A percentile compares a stretch with the other conserved stretches of the same genome.
Evolutionary conservation across 768 basidiomycete genomes (phyloP).

Genomic region (Leucogyrophana mollusca): DNA sequence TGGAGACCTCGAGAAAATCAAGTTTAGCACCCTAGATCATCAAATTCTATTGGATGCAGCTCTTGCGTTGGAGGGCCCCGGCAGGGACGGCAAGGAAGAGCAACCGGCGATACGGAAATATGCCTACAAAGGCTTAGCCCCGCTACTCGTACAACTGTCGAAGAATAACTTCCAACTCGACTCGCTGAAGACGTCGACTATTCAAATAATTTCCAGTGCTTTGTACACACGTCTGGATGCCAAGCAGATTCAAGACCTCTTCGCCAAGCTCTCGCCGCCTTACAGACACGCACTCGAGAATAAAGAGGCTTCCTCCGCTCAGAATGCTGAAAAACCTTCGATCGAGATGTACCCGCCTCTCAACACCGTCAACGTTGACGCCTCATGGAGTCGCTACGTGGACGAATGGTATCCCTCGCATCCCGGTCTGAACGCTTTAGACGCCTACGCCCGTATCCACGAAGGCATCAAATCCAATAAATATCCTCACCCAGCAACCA

Average conservation of each 20-base stretch:
- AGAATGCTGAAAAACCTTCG: background rate
- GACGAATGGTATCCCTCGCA: conserved; percentile 33
- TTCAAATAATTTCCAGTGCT: conserved; percentile 15
- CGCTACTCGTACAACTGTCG: conserved; percentile 43
- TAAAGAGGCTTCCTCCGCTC: conserved; percentile 3
- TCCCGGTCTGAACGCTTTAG: conserved; percentile 24
- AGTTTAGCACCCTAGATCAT: conserved; percentile 42
- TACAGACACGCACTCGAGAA: conserved; percentile 3
- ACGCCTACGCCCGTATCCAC: conserved; percentile 52
- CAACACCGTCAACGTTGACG: conserved; percentile 20
- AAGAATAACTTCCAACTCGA: conserved; percentile 29
- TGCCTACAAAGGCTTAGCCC: conserved; percentile 39
- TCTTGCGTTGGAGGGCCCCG: conserved; percentile 17
- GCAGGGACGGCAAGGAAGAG: conserved; percentile 2
- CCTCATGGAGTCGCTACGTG: conserved; percentile 24
- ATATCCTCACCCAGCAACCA: conserved; percentile 48
- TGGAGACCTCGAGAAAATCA: conserved; percentile 19
- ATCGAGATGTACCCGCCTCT: conserved; percentile 10
- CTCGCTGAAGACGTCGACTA: conserved; percentile 14
- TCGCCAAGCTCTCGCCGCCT: conserved; percentile 7
- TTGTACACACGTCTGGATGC: conserved; percentile 19
- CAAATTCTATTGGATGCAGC: conserved; percentile 36
- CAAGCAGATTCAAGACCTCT: conserved; percentile 21
- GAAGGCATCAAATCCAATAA: conserved; percentile 40
- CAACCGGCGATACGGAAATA: conserved; percentile 19